Percentiles rank a stretch among this genome's conserved stretches.
Conservation (phyloP, 192 early-diverging fungal genomes). For the Chytriomyces sp. region DNA sequence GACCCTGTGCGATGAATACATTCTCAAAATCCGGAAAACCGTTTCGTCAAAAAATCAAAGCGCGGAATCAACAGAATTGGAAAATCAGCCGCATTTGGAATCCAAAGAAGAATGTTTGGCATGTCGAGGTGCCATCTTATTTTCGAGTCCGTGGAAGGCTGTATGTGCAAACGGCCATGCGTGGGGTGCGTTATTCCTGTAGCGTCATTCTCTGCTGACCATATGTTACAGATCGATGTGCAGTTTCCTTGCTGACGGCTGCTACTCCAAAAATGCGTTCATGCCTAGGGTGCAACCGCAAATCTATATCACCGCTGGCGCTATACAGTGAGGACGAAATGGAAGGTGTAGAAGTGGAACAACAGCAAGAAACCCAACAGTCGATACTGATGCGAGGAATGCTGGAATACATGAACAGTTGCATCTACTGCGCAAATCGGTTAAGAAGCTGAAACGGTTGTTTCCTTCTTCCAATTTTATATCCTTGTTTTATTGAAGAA, state of each 20-base stretch:
- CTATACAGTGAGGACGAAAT: background rate
- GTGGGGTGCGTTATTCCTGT: conserved; percentile 21
- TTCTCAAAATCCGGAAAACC: conserved; percentile 1
- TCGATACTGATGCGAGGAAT: conserved; percentile 1
- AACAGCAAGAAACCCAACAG: background rate
- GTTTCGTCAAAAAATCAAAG: background rate
- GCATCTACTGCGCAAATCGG: conserved; percentile 34
- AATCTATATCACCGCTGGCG: conserved; percentile 13
- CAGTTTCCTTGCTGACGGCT: conserved; percentile 29
- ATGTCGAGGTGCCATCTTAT: conserved; percentile 15
- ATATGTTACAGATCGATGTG: conserved; percentile 29
- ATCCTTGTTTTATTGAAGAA: too few species aligned
- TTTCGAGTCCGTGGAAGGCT: conserved; percentile 27
- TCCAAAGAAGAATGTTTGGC: conserved; percentile 29
- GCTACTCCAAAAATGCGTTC: conserved; percentile 30
- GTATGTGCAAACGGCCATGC: conserved; percentile 33
- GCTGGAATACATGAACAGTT: conserved; percentile 10
- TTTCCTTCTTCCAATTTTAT: too few species aligned
- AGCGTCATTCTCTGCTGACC: background rate
- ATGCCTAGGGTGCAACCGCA: conserved; percentile 29
- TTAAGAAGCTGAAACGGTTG: background rate
- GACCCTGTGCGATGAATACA: conserved; percentile 11
- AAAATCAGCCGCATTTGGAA: background rate
- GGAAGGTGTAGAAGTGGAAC: background rate
- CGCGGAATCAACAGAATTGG: background rate